These are phyloP conservation scores for Mycena filopes DNA, from an alignment of 768 basidiomycete genomes.

Conservation along the genomic window DNA sequence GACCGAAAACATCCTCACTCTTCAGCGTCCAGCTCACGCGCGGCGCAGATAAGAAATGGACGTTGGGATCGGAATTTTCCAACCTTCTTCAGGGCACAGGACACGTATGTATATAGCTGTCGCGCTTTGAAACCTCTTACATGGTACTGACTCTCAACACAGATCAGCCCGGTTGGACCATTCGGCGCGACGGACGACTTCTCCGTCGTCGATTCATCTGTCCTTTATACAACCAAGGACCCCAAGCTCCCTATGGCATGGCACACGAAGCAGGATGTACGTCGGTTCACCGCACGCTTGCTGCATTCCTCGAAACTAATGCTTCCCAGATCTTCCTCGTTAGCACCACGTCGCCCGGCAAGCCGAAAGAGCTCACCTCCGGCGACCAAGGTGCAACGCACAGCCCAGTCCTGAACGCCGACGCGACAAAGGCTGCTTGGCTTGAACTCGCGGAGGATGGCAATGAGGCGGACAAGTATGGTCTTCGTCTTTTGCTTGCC, in stretches of 20 bases:
- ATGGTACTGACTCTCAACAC: constrained; percentile 1
- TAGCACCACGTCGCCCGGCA: constrained; percentile 58
- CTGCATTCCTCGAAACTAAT: background rate
- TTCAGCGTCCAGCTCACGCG: constrained; percentile 72
- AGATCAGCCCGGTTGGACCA: constrained; percentile 84
- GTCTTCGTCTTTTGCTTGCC: background rate
- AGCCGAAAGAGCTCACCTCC: constrained; percentile 78
- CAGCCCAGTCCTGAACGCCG: constrained; percentile 72
- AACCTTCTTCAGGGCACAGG: constrained; percentile 74
- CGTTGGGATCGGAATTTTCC: constrained; percentile 60
- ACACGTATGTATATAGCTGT: constrained; percentile 62
- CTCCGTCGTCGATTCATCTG: constrained; percentile 71
- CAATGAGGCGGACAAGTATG: constrained; percentile 85
- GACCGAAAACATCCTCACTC: constrained; percentile 75
- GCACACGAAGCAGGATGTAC: constrained; percentile 91
- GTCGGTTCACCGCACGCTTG: constrained; percentile 18
- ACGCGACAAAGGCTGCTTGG: constrained; percentile 86
- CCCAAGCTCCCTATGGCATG: constrained; percentile 77
- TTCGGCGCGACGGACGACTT: constrained; percentile 90
- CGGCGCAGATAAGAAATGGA: constrained; percentile 62
- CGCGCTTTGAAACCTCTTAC: too few relatives aligned
- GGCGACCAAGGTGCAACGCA: constrained; percentile 88
- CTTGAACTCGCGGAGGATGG: constrained; percentile 88
- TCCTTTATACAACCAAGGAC: constrained; percentile 91
- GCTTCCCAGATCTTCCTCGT: constrained; percentile 75